Percentiles rank a stretch among this genome's conserved stretches.
Evolutionary conservation across 495 filamentous ascomycete species (phyloP).

Genomic region (Penicillium macrosclerotiorum): DNA sequence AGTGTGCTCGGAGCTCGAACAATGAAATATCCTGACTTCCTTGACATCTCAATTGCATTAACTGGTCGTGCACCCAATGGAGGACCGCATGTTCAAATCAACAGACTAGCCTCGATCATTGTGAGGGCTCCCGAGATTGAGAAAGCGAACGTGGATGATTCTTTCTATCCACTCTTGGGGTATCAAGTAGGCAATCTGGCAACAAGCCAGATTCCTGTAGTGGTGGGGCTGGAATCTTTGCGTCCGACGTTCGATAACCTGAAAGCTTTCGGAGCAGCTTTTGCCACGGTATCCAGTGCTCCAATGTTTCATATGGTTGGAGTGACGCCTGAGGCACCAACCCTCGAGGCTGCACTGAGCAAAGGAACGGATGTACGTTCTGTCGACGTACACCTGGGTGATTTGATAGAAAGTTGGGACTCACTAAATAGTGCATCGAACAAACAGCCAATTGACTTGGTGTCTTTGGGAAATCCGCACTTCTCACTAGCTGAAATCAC

Average conservation of each 20-base stretch:
- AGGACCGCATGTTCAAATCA: slow-evolving; percentile 9
- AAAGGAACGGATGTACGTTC: no score
- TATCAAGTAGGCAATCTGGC: slow-evolving; percentile 22
- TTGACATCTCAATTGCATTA: slow-evolving; percentile 31
- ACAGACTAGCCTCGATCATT: slow-evolving; percentile 8
- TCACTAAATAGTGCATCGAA: no score
- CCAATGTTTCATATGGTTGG: slow-evolving; percentile 34
- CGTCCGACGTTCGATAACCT: slow-evolving; percentile 16
- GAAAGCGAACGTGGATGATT: slow-evolving; percentile 22
- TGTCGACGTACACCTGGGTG: no score
- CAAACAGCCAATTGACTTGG: slow-evolving; percentile 24
- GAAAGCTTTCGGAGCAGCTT: slow-evolving; percentile 34
- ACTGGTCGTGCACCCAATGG: slow-evolving; percentile 24
- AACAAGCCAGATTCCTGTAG: slow-evolving; percentile 18
- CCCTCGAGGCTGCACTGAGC: background rate
- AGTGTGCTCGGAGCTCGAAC: slow-evolving; percentile 32
- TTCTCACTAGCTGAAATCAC: slow-evolving; percentile 26
- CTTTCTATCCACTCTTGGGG: slow-evolving; percentile 28
- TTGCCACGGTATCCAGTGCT: slow-evolving; percentile 29
- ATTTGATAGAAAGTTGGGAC: no score
- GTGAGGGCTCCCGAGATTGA: no score
- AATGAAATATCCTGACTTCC: slow-evolving; percentile 31
- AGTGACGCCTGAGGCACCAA: slow-evolving; percentile 21
- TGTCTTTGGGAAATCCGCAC: slow-evolving; percentile 37
- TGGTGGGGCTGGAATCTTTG: slow-evolving; percentile 20